Evolutionary conservation across 1,139 yeast genomes (phyloP), one percentile per base, ranked within the genome.

Genomic region (Geotrichum cucujoidarum): DNA sequence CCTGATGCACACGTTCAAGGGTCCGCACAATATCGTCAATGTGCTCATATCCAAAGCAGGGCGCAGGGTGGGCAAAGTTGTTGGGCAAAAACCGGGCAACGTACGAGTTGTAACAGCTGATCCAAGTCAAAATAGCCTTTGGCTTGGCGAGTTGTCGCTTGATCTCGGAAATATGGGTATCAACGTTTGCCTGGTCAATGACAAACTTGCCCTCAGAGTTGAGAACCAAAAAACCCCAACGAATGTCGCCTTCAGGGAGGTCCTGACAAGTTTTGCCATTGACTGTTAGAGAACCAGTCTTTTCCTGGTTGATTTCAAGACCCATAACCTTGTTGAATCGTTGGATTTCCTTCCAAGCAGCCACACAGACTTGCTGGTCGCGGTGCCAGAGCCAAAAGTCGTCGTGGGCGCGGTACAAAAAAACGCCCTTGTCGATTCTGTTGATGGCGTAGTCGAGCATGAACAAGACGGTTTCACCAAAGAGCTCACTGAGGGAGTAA

Each of bases 301-400:
- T 56, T 18, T 56, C 55, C 14, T 47, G 36, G 33, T 55, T 55
- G 30, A 56, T 43, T 10, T 40, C 40, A 21, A 56, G n/a, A 2
- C 59, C 59, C 46, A 55, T 44, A 7, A 43, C 37, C n/a, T 35
- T 18, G 14, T 49, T 48, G 29, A 56, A 53, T 29, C 41, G 25
- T 11, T 13, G 22, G 40, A 55, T 47, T 1, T 47, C 45, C 55
- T 22, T 18, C 58, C 58, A 54, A 7, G 53, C 54, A n/a, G 17
- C 39, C 24, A 57, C 58, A 18, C 54, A 47, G 14, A 31, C 25
- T 2, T 31, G 25, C 16, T 40, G 27, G 32, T 30, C 30, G n/a
- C 40, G 37, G 18, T 54, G 54, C 57, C 57, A 55, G 14, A 54
- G 33, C 58, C 58, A 55, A 34, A 55, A 48, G 35, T 55, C 58